Base-by-base conservation (phyloP, 192 early-diverging fungal genomes). In the Coemansia sp. region DNA sequence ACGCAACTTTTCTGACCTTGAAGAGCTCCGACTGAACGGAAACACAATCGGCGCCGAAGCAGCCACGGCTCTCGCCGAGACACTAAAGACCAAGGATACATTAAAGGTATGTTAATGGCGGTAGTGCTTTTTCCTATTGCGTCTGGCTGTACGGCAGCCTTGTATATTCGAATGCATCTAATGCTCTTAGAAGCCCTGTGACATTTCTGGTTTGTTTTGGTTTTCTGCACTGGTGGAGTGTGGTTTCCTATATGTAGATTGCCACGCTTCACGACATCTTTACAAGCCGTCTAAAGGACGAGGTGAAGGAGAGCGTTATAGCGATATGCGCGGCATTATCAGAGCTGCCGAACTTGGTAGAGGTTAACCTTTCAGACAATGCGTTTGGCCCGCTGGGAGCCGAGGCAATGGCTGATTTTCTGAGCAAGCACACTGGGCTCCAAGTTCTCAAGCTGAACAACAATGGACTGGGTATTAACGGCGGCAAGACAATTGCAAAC, bases 371-470 rank as follows among this genome's bases (percentile, higher is more conserved):
- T 21, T 91, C 86, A 8, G 95, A 98, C 76, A 98, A 98, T 65
- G 96, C 96, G n/a, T 98, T 98, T 82, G 96, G 96, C 19, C 95
- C 96, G 14, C 88, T 89, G 34, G 97, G 97, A 27, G 94, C 94
- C 26, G 84, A 88, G 38, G 93, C 94, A 5, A 85, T 98, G 82
- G 82, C 92, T 18, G 83, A 88, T 30, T 93, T 98, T 54, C 76
- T 97, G 49, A 88, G 85, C 69, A 87, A 91, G 65, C 94, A 91
- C 70, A 83, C 87, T 21, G 83, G 85, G 38, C 84, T 98, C 25
- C 86, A 94, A 61, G 84, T 88, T 22, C 84, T 98, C n/a, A 87
- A 87, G 68, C 82, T 98, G 27, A 95, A 98, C 85, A 98, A 98
- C 87, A 95, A 96, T 68, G 97, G 97, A 9, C 85, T 98, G 60